phyloP scores from a whole-genome alignment of 2,329 filamentous ascomycete genomes.

The Colletotrichum musae region DNA sequence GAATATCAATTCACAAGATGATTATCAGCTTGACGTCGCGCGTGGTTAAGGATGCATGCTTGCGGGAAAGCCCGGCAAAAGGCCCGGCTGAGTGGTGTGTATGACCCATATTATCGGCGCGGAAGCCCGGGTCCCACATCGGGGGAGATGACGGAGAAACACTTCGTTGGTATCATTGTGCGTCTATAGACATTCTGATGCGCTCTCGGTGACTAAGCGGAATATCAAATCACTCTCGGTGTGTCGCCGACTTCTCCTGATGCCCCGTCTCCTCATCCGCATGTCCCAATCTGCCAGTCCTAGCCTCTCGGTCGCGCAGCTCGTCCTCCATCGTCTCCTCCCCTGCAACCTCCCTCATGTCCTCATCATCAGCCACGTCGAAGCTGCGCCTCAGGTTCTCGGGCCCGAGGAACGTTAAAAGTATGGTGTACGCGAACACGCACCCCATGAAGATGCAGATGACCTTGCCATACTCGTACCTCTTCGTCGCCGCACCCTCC shows the following conservation, averaged over 20 bases:
- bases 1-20: not conserved
- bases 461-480: slow-evolving; percentile 85
- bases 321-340: slow-evolving; percentile 49
- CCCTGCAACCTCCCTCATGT: slow-evolving; percentile 62
- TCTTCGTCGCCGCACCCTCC: slow-evolving; percentile 57
- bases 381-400: slow-evolving; percentile 68
- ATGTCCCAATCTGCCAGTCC: not conserved
- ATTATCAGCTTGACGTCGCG: not conserved
- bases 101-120: not conserved
- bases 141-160: too few relatives aligned
- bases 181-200: not conserved
- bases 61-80: not conserved
- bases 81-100: too few relatives aligned
- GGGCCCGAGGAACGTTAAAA: slow-evolving; percentile 75
- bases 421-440: slow-evolving; percentile 76
- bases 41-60: not conserved
- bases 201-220: too few relatives aligned
- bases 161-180: not conserved
- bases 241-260: slow-evolving; percentile 38
- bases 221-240: slow-evolving; percentile 21
- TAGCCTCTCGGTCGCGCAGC: slow-evolving; percentile 12
- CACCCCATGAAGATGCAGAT: slow-evolving; percentile 94
- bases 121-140: not conserved
- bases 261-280: slow-evolving; percentile 36
- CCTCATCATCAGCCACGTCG: slow-evolving; percentile 63